Percentiles rank a stretch among this genome's conserved stretches.
Conservation (phyloP, 2,329 filamentous ascomycete species). For the Fusarium dlaminii region DNA sequence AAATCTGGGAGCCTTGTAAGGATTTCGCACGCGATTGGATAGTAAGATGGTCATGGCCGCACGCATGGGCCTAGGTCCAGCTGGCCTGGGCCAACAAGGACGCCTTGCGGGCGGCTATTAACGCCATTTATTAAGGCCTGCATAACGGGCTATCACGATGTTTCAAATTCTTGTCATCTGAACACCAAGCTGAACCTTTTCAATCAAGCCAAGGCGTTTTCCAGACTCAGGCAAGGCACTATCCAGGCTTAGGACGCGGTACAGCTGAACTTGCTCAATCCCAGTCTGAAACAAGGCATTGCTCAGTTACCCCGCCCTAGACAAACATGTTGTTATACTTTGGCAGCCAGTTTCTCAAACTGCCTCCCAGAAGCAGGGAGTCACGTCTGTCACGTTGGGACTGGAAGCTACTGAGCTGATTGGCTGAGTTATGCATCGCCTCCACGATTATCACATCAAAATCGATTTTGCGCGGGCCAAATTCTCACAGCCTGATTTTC, state of each 20-base stretch:
- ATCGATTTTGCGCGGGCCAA: neutral
- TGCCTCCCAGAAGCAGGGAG: neutral
- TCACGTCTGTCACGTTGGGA: neutral
- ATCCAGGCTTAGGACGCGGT: neutral
- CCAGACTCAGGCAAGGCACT: neutral
- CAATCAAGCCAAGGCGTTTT: neutral
- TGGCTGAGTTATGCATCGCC: neutral
- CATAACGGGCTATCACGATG: neutral
- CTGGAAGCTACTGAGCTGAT: neutral
- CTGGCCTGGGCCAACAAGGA: neutral
- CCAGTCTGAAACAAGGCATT: neutral
- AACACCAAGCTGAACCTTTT: neutral
- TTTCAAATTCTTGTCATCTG: neutral
- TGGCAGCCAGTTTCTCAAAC: neutral
- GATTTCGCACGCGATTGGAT: neutral
- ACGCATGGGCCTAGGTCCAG: neutral
- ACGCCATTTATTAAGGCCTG: neutral
- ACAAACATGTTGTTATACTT: neutral
- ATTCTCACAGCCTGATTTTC: neutral
- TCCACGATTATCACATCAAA: neutral
- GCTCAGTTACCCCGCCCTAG: neutral
- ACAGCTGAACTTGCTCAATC: neutral
- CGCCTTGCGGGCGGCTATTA: neutral
- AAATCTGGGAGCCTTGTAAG: neutral
- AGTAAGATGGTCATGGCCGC: neutral